Evolutionary conservation across 2,329 filamentous ascomycete genomes (phyloP), one percentile per base, ranked within the genome.

Genomic region (Colletotrichum eremochloae): DNA sequence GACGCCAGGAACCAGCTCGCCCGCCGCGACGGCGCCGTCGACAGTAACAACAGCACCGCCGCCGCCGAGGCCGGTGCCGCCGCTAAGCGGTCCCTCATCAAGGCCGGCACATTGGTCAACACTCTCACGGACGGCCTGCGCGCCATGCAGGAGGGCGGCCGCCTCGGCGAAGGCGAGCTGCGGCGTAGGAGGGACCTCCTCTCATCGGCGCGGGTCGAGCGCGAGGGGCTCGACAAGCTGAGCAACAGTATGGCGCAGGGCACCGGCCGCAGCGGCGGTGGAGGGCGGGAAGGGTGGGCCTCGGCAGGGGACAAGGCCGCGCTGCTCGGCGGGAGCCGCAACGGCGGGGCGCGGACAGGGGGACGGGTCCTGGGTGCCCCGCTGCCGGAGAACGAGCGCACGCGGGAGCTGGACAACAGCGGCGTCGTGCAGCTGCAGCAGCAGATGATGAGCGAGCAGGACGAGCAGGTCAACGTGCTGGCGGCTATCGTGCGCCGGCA

Each of bases 371-470:
- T 96, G 0, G 94, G 94, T 1, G 92, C 88, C 0, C 92, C 93
- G 1, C 83, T 92, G 2, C 88, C 91, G 1, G 94, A 97, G 82
- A 95, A 93, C 20, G 91, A 93, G 70, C 88, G 90, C 74, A 96
- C 94, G 55, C 84, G 93, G 15, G 93, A 96, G 80, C 82, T 94
- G 66, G 93, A 94, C 78, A 96, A 96, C 76, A 81, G 86, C 5
- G 93, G 93, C 0, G 90, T 96, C 24, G 77, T 95, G 73, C 89
- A 93, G 79, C 81, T 96, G 73, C 94, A 96, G 81, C 86, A 90
- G 76, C 87, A 93, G 77, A 89, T 94, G 80, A 94, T 96, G 86
- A 79, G 86, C 65, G 90, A 93, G 75, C 94, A 97, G 78, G 94
- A 96, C 75, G 80, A 91, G 76, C 91, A 93, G 76, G 88, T 96